These are phyloP conservation scores for Collybiopsis luxurians DNA, from an alignment of 768 basidiomycete genomes.

Conservation along the genomic window DNA sequence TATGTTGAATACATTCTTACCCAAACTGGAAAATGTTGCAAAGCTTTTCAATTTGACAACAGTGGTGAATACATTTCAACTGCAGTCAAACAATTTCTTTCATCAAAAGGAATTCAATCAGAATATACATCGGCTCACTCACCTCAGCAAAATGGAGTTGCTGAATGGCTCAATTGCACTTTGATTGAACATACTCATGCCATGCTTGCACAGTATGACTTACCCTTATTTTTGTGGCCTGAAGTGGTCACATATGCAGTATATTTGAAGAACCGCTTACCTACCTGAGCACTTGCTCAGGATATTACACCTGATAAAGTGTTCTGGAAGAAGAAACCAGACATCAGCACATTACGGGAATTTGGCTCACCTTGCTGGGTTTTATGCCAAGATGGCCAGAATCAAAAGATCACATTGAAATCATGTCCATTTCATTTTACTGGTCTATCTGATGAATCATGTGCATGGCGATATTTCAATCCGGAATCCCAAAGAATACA, in stretches of 20 bases:
- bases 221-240: background rate
- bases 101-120: background rate
- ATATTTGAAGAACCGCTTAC: background rate
- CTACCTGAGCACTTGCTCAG: background rate
- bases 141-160: background rate
- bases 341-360: constrained; percentile 20
- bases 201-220: background rate
- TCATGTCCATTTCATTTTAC: constrained; percentile 9
- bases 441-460: constrained; percentile 20
- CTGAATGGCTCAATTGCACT: background rate
- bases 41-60: background rate
- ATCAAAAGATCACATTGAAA: constrained; percentile 14
- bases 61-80: background rate
- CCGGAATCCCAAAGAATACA: constrained; percentile 14
- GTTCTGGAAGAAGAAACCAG: constrained; percentile 15
- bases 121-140: background rate
- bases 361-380: constrained; percentile 21
- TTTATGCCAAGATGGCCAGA: constrained; percentile 14
- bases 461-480: constrained; percentile 23
- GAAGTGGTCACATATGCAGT: background rate
- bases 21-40: background rate
- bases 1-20: background rate
- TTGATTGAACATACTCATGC: background rate
- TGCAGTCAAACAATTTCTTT: background rate
- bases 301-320: constrained; percentile 14